Evolutionary conservation across 495 filamentous ascomycete species (phyloP).

Genomic region (Podospora tetraspora): DNA sequence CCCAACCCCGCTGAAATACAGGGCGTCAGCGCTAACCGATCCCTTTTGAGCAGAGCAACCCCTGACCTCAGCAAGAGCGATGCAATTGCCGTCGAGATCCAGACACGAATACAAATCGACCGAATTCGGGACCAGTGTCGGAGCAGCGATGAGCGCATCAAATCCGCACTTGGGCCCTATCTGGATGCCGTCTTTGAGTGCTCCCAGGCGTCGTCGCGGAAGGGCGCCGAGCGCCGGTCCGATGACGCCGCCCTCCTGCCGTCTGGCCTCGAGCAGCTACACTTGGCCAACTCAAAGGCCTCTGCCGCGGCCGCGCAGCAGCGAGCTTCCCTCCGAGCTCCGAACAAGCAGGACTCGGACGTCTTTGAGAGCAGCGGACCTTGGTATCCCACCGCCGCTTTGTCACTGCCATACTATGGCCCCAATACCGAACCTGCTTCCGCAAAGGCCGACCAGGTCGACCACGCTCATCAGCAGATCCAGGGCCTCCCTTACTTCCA

Average conservation of each 20-base stretch:
- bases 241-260: background rate
- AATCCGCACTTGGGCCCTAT: constrained; percentile 12
- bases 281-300: background rate
- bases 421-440: background rate
- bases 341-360: background rate
- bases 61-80: constrained; percentile 2
- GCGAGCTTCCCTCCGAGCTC: background rate
- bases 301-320: background rate
- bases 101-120: constrained; percentile 16
- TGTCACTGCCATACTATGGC: constrained; percentile 13
- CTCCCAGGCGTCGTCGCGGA: background rate
- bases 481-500: background rate
- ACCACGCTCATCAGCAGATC: background rate
- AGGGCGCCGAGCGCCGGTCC: background rate
- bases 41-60: background rate
- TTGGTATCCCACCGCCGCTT: constrained; percentile 14
- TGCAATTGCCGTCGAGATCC: background rate
- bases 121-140: constrained; percentile 3
- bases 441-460: background rate
- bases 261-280: background rate
- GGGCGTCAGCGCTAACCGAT: background rate
- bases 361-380: constrained; percentile 14
- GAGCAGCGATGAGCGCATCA: background rate
- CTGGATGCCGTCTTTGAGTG: constrained; percentile 18
- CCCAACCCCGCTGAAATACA: background rate